Evolutionary conservation across 192 early-diverging fungal species (phyloP).

Genomic region (Coemansia sp.): DNA sequence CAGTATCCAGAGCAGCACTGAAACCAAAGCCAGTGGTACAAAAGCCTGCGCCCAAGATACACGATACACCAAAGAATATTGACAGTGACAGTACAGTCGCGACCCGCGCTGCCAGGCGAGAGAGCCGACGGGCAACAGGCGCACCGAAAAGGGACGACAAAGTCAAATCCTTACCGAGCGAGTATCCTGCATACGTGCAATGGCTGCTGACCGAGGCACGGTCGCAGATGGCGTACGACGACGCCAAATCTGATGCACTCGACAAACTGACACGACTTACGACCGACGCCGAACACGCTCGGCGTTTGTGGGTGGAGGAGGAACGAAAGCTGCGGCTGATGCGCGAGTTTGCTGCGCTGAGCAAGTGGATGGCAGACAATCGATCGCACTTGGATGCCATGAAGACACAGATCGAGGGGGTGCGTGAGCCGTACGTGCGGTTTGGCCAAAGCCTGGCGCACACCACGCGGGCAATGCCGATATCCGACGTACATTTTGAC

Average conservation of each 20-base stretch:
- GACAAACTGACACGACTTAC: conserved; percentile 20
- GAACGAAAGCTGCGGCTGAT: conserved; percentile 43
- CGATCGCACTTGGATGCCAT: conserved; percentile 15
- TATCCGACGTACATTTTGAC: conserved; percentile 25
- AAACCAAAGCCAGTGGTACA: background rate
- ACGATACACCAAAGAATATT: background rate
- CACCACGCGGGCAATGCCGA: conserved; percentile 44
- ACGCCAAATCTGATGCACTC: conserved; percentile 21
- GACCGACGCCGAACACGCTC: conserved; percentile 18
- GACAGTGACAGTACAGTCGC: background rate
- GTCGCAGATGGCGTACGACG: conserved; percentile 31
- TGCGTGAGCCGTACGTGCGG: conserved; percentile 17
- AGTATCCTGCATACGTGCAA: conserved; percentile 22
- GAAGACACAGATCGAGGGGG: conserved; percentile 10
- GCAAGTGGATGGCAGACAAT: conserved; percentile 27
- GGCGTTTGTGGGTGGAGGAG: conserved; percentile 11
- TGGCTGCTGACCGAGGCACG: conserved; percentile 45
- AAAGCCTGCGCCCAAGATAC: background rate
- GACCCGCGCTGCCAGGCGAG: background rate
- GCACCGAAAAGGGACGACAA: background rate
- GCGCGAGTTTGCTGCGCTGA: conserved; percentile 31
- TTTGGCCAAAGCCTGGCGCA: conserved; percentile 18
- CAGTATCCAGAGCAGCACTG: background rate
- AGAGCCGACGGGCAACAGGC: background rate
- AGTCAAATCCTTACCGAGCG: background rate